These are phyloP conservation scores for Globisporangium solare DNA, from an alignment of 352 stramenopile genomes.

Conservation along the genomic window DNA sequence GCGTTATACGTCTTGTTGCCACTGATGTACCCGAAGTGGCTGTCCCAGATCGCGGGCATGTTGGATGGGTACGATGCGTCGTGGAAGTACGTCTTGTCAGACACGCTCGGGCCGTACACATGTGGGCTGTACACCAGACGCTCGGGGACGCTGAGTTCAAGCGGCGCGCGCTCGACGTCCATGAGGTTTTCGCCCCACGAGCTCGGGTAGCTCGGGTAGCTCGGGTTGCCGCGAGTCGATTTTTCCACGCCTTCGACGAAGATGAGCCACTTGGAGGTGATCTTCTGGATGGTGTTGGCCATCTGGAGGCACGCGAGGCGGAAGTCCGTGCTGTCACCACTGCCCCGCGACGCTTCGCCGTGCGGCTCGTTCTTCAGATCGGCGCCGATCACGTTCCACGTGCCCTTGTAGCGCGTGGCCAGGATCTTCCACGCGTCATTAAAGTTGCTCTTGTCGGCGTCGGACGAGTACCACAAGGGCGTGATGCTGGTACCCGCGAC, in stretches of 20 bases:
- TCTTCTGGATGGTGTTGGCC: conserved; percentile 10
- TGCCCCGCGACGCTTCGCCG: conserved; percentile 12
- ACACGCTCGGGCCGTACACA: conserved; percentile 14
- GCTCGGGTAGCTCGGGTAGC: not conserved
- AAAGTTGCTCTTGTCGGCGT: conserved; percentile 10
- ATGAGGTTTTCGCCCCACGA: conserved; percentile 20
- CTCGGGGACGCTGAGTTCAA: conserved; percentile 7
- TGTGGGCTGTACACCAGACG: conserved; percentile 17
- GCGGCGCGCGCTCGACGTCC: conserved; percentile 3
- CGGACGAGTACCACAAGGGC: conserved; percentile 13
- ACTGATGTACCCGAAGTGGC: conserved; percentile 15
- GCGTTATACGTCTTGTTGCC: conserved; percentile 1
- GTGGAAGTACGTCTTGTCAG: conserved; percentile 2
- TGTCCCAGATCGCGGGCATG: conserved; percentile 22
- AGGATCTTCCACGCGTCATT: conserved; percentile 15
- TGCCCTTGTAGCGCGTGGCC: conserved; percentile 11
- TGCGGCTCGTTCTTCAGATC: conserved; percentile 21
- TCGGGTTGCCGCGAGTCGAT: conserved; percentile 4
- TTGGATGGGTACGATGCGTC: conserved; percentile 10
- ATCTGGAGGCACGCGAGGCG: conserved; percentile 5
- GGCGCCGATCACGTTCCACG: conserved; percentile 19
- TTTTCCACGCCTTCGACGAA: conserved; percentile 16
- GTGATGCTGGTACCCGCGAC: conserved; percentile 1
- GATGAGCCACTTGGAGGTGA: conserved; percentile 16
- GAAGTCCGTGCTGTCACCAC: conserved; percentile 9